Percentiles rank a stretch among this genome's conserved stretches.
Evolutionary conservation across 352 stramenopile species (phyloP).

Genomic region (Pythium myriotylum): DNA sequence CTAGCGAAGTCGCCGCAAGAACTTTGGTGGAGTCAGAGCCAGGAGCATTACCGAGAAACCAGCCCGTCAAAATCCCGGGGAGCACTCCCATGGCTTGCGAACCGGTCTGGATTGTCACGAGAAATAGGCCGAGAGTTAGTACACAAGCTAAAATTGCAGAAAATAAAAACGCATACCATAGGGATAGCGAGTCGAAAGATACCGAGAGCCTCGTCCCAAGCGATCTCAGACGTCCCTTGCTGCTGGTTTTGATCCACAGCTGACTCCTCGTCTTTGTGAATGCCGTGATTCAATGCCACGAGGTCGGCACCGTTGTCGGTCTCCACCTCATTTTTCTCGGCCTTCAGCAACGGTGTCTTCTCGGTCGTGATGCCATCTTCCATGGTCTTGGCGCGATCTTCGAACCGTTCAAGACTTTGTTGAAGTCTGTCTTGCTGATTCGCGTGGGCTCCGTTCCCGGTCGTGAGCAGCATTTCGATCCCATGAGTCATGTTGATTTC

Average conservation of each 20-base stretch:
- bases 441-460: too few relatives aligned
- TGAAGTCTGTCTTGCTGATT: not conserved
- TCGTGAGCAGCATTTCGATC: too few relatives aligned
- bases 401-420: not conserved
- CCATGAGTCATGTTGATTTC: too few relatives aligned
- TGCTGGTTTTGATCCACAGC: not conserved
- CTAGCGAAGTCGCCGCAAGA: not conserved
- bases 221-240: not conserved
- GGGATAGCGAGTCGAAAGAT: slow-evolving; percentile 9
- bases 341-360: not conserved
- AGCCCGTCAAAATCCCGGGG: slow-evolving; percentile 40
- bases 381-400: not conserved
- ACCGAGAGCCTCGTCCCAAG: not conserved
- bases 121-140: not conserved
- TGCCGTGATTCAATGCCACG: not conserved
- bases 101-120: not conserved
- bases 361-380: not conserved
- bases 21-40: slow-evolving; percentile 28
- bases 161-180: not conserved
- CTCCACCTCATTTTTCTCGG: not conserved
- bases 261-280: not conserved
- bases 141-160: too few relatives aligned
- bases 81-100: slow-evolving; percentile 38
- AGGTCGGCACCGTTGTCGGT: not conserved
- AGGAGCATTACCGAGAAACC: slow-evolving; percentile 52